Evolutionary conservation across 176 grass and related monocot genomes (phyloP).

Genomic region (Zea mays): Zm-B73-REFERENCE-NAM-5.0 NC_050105.1:151643001-151643500

Average conservation of each 20-base stretch:
- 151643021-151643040: slow-evolving; percentile 73
- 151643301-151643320: not conserved
- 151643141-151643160: not conserved
- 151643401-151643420: not conserved
- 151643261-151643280: not conserved
- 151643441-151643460: not conserved
- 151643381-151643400: not conserved
- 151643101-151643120: slow-evolving; percentile 70
- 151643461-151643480: not conserved
- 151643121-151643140: slow-evolving; percentile 77
- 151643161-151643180: not conserved
- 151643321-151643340: not conserved
- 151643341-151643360: too few relatives aligned
- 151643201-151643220: not conserved
- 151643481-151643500: not conserved
- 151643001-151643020: slow-evolving; percentile 55
- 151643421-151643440: not conserved
- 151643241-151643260: not conserved
- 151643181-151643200: not conserved
- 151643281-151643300: not conserved
- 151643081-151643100: slow-evolving; percentile 86
- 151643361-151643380: not conserved
- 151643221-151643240: not conserved
- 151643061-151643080: slow-evolving; percentile 87
- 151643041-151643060: slow-evolving; percentile 88